Percentiles rank a stretch among this genome's conserved stretches.
Conservation (phyloP, 2,329 filamentous ascomycete genomes). For the Polytolypa hystricis region DNA sequence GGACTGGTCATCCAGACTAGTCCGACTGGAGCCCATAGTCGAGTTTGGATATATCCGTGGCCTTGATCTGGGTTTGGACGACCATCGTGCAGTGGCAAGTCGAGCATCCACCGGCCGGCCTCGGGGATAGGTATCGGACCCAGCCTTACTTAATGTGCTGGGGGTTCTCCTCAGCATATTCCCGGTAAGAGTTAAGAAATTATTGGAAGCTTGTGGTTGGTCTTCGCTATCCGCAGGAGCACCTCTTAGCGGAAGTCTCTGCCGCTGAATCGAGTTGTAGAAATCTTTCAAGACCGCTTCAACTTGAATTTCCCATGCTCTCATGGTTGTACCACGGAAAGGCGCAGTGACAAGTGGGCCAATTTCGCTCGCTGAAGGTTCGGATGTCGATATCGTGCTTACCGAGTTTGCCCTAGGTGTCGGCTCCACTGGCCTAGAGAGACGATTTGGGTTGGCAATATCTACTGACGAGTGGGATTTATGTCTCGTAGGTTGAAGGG, state of each 20-base stretch:
- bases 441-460: conserved; percentile 11
- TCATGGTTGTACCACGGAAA: conserved; percentile 62
- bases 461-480: conserved; percentile 12
- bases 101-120: conserved; percentile 59
- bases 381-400: conserved; percentile 18
- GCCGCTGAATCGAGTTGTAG: conserved; percentile 77
- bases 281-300: conserved; percentile 88
- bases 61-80: conserved; percentile 74
- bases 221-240: conserved; percentile 40
- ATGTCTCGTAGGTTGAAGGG: conserved; percentile 2
- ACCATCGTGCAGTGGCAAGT: conserved; percentile 59
- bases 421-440: conserved; percentile 15
- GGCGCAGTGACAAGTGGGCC: conserved; percentile 68
- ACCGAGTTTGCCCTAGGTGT: conserved; percentile 20
- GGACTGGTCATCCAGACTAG: conserved; percentile 82
- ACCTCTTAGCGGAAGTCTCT: conserved; percentile 77
- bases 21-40: conserved; percentile 79
- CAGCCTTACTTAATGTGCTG: conserved; percentile 84
- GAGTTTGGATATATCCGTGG: conserved; percentile 64
- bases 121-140: conserved; percentile 63
- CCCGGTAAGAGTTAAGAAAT: conserved; percentile 56
- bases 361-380: conserved; percentile 42
- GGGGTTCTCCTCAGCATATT: conserved; percentile 72
- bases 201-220: conserved; percentile 36
- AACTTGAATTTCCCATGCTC: conserved; percentile 78